Evolutionary conservation across 2,329 filamentous ascomycete genomes (phyloP), one percentile per base, ranked within the genome.

Genomic region (Acephala macrosclerotiorum): DNA sequence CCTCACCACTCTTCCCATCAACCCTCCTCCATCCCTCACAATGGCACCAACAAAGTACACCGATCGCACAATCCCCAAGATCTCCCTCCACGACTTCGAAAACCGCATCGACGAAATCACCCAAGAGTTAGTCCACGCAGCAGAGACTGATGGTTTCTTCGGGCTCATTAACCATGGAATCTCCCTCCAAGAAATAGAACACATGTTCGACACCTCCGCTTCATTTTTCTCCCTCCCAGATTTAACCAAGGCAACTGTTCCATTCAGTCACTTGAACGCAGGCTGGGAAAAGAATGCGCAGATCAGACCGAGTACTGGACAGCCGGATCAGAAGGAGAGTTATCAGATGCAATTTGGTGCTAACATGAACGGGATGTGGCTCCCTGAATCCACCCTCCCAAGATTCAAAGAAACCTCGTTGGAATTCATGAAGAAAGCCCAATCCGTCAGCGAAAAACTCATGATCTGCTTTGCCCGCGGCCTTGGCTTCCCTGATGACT

Each of bases 81-180:
- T 89, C 72, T 88, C 86, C 3, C 79, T 89, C 16, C 79, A 76
- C 55, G 77, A 87, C 72, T 88, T 87, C 70, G 78, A 82, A 35
- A 70, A 73, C n/a, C 82, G 86, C 53, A 80, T 86, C 69, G 80
- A 84, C 60, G 79, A 83, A 51, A 87, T 89, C 69, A 86, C 85
- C 0, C 61, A 73, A 0, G 75, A 87, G 67, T 79, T 88, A 8
- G 77, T 85, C 67, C 65, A 81, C 38, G 85, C 86, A 3, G 83
- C 86, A 0, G 84, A 87, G 68, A 85, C 85, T 7, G 83, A 84
- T 45, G 86, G 86, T 9, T 88, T 89, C 79, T 89, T 89, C 75
- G 82, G 80, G 26, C 70, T 88, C 2, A 76, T 82, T 22, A 80
- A 87, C 70, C 85, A 87, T 65, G 72, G 79, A 75, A 66, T 79